Base-by-base conservation (phyloP, 352 stramenopile genomes). In the Phytophthora tubulina region DNA sequence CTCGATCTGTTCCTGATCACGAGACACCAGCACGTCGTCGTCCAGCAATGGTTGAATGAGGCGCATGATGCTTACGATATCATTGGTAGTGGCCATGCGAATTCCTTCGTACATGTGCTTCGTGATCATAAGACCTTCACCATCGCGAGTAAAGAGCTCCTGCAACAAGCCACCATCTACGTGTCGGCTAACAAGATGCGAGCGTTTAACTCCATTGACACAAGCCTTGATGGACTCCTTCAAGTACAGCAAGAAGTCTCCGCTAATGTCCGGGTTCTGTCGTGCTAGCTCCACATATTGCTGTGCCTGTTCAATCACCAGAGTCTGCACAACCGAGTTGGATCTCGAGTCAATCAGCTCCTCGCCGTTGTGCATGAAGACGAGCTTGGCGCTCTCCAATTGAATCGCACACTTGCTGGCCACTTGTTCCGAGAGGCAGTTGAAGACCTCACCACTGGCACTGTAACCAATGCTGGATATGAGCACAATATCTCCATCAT, bases 71-170 rank as follows among this genome's bases (percentile, higher is more conserved):
- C 86, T 85, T 59, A 93, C 79, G 76, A 98, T 97, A 78, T 99
- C 96, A 68, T 87, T 94, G 21, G 96, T 91, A 48, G 90, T 92
- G 11, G 95, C 97, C 79, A 93, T 92, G 32, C 94, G 89, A 60
- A 99, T 98, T 21, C 96, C 95, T 78, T 99, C 97, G 75, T 99
- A 99, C 72, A 99, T 95, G 78, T 99, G 95, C 73, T 97, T 92
- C 38, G 91, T 98, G 74, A 99, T 98, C 75, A 99, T 97, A 32
- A 98, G 95, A 9, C 97, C 97, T 67, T 96, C 89, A 50, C 97
- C 97, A 78, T 99, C 97, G 54, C 97, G 93, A 21, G 97, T 99
- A 76, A 99, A 99, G n/a, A 99, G 84, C 79, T 99, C 97, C 73
- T 99, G 91, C 27, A 99, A 78, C 36, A 99, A 78, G 3, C 92